phyloP scores from a whole-genome alignment of 192 early-diverging fungal species.

The Entomortierella parvispora region DNA sequence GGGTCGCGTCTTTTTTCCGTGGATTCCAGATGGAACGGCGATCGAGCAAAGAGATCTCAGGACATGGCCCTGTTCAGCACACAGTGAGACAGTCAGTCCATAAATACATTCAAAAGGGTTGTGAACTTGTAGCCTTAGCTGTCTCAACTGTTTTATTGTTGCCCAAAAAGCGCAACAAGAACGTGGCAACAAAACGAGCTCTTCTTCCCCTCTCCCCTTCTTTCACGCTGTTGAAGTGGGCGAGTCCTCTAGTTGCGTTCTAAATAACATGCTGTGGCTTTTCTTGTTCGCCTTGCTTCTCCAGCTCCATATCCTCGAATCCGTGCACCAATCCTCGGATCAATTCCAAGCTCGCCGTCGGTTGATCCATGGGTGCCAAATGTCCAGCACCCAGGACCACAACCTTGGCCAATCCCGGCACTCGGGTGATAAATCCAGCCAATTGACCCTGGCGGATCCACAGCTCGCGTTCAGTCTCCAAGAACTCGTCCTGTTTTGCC shows the following conservation, averaged over 20 bases:
- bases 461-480: slow-evolving; percentile 58
- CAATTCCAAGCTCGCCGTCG: slow-evolving; percentile 44
- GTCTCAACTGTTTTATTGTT: too few relatives aligned
- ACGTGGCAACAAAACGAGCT: too few relatives aligned
- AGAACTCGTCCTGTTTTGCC: slow-evolving; percentile 55
- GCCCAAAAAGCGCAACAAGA: too few relatives aligned
- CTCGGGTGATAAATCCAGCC: slow-evolving; percentile 70
- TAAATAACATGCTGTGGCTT: neutral
- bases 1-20: neutral
- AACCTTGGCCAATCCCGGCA: slow-evolving; percentile 63
- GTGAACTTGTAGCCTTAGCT: too few relatives aligned
- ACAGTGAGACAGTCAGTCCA: too few relatives aligned
- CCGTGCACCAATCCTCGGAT: slow-evolving; percentile 57
- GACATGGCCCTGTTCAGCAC: too few relatives aligned
- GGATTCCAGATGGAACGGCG: too few relatives aligned
- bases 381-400: slow-evolving; percentile 79
- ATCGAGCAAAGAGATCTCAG: too few relatives aligned
- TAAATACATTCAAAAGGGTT: too few relatives aligned
- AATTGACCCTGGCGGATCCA: slow-evolving; percentile 52
- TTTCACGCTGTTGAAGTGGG: too few relatives aligned
- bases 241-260: too few relatives aligned
- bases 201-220: too few relatives aligned
- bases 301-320: neutral
- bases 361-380: slow-evolving; percentile 77
- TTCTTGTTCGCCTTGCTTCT: neutral